A percentile compares a stretch with the other conserved stretches of the same genome.
Evolutionary conservation across 225 moss, liverwort and hornwort species (phyloP).

Genomic region (Pleurozium schreberi): DNA sequence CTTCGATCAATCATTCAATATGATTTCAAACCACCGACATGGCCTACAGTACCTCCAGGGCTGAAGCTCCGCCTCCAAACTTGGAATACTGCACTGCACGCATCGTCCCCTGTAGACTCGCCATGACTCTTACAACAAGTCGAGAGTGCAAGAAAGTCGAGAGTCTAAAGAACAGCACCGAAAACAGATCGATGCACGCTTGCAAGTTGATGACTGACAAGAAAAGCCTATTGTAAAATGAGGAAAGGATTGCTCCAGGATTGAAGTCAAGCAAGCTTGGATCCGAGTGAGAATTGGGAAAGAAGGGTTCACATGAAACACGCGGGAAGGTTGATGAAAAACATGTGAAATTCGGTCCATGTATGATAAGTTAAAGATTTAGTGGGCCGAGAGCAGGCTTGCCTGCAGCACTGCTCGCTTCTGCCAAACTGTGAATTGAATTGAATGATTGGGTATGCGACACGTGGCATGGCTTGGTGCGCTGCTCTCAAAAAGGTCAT

Average conservation of each 20-base stretch:
- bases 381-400: not conserved
- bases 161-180: not conserved
- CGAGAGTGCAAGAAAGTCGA: not conserved
- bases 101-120: not conserved
- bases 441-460: not conserved
- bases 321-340: not conserved
- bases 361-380: no score
- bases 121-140: not conserved
- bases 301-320: not conserved
- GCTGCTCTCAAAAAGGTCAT: no score
- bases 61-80: constrained; percentile 18
- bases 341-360: not conserved
- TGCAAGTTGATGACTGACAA: not conserved
- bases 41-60: constrained; percentile 12
- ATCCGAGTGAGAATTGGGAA: not conserved
- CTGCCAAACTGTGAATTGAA: not conserved
- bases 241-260: no score
- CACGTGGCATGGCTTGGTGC: not conserved
- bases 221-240: no score
- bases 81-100: constrained; percentile 19
- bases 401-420: not conserved
- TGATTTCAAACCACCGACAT: not conserved
- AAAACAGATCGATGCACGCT: no score
- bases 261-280: not conserved
- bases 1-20: not conserved